Evolutionary conservation across 192 early-diverging fungal species (phyloP), one percentile per base, ranked within the genome.

Genomic region (Kickxella alabastrina): DNA sequence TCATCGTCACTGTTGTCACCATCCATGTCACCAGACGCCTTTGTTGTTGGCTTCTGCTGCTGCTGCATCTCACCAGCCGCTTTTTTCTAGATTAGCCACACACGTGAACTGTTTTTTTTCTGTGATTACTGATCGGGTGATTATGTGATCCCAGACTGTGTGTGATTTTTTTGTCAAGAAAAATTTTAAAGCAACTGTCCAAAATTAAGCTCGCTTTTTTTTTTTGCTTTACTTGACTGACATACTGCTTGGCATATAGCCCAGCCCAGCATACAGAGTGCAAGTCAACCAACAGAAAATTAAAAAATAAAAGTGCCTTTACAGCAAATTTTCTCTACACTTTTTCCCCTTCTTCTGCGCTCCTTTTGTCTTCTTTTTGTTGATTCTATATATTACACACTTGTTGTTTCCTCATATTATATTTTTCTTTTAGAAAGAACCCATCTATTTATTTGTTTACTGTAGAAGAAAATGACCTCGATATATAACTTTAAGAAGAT

Each of bases 401-500:
- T 19, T 41, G 10, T 41, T 19, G 5, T 18, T 6, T 41, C 12
- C 12, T 10, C 17, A 15, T 42, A 19, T 10, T 2, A 21, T 19
- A 10, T 9, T 18, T 19, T 42, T 42, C 21, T 42, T 5, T 6
- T 3, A 37, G 12, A 5, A 6, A 42, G 21, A 3, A 22, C 21
- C 2, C 21, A 3, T 4, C 19, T 42, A 9, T 42, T 42, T 19
- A 21, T 42, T 42, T 3, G 2, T 19, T 42, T n/a, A n/a, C n/a
- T n/a, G n/a, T n/a, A n/a, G n/a, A 29, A 15, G 15, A 44, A 2
- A 3, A 77, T 77, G 75, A 22, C 75, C 9, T 83, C 87, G 26
- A 83, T 94, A 62, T 99, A 99, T 79, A 99, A 99, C 77, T 96
- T 99, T 79, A 99, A 99, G 71, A 87, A 87, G 74, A 92, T 99